These are phyloP conservation scores for Phialocephala sp. DNA, from an alignment of 2,329 filamentous ascomycete species.

Conservation along the genomic window DNA sequence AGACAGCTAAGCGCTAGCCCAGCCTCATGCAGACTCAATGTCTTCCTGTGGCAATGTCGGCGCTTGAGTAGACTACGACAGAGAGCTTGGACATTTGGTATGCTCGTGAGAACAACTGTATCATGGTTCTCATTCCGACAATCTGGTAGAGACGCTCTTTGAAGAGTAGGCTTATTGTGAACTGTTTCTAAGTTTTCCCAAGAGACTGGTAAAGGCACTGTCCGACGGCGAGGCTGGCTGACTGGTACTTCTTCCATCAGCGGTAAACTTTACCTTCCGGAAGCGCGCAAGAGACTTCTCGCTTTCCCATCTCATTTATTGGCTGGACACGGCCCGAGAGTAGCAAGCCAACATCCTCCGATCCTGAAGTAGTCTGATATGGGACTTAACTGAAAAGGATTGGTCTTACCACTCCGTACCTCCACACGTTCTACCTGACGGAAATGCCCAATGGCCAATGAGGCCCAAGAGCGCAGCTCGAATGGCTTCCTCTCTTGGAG, in stretches of 20 bases:
- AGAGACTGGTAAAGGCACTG: background rate
- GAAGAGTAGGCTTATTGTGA: background rate
- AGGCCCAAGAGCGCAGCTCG: no score
- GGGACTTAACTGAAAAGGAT: no score
- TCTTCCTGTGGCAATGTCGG: slow-evolving; percentile 1
- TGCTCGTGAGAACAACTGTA: background rate
- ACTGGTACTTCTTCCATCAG: background rate
- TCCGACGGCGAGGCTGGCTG: background rate
- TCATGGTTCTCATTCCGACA: background rate
- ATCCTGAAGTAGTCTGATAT: no score
- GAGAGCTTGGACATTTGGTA: background rate
- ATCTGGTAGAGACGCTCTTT: background rate
- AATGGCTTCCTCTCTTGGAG: no score
- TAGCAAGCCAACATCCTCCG: no score
- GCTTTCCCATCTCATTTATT: background rate
- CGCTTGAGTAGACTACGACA: background rate
- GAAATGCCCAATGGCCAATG: no score
- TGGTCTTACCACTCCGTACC: no score
- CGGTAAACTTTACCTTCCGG: background rate
- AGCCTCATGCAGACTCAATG: background rate
- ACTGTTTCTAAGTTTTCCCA: background rate
- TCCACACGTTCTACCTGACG: no score
- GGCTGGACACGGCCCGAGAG: no score
- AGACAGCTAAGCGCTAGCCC: background rate
- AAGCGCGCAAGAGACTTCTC: background rate